Conservation (phyloP, 2,329 filamentous ascomycete genomes). For the Epichloe hybrida region DNA sequence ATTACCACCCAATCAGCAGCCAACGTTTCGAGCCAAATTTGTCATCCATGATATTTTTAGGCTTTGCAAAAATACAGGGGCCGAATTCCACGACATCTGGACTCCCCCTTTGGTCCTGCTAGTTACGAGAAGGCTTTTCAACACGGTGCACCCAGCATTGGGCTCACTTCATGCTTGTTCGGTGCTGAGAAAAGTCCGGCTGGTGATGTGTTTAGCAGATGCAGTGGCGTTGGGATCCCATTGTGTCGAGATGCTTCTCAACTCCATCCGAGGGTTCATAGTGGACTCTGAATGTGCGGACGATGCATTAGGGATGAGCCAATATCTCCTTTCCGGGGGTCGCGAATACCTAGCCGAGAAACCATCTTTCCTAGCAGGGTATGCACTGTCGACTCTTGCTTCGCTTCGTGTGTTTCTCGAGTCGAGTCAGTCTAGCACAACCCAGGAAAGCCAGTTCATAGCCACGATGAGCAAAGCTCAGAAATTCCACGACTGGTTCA, state of each 20-base stretch:
- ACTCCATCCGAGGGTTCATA: constrained; percentile 64
- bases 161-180: constrained; percentile 80
- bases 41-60: constrained; percentile 63
- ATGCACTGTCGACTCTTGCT: constrained; percentile 64
- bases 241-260: constrained; percentile 79
- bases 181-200: constrained; percentile 70
- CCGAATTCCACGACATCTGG: constrained; percentile 56
- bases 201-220: constrained; percentile 69
- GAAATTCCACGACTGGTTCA: constrained; percentile 68
- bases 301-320: constrained; percentile 74
- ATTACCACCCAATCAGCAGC: constrained; percentile 71
- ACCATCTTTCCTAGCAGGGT: constrained; percentile 69
- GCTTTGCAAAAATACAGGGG: constrained; percentile 59
- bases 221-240: constrained; percentile 62
- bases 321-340: constrained; percentile 72
- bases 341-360: constrained; percentile 46
- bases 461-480: constrained; percentile 64
- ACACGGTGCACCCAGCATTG: constrained; percentile 67
- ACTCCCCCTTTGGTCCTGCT: constrained; percentile 65
- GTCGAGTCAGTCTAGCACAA: constrained; percentile 63
- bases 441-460: constrained; percentile 71
- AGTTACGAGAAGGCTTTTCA: constrained; percentile 64
- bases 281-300: constrained; percentile 79
- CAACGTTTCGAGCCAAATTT: constrained; percentile 68
- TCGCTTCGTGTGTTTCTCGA: constrained; percentile 65